Evolutionary conservation across 108 stramenopile species (phyloP).

Genomic region (Epithemia pelagica): DNA sequence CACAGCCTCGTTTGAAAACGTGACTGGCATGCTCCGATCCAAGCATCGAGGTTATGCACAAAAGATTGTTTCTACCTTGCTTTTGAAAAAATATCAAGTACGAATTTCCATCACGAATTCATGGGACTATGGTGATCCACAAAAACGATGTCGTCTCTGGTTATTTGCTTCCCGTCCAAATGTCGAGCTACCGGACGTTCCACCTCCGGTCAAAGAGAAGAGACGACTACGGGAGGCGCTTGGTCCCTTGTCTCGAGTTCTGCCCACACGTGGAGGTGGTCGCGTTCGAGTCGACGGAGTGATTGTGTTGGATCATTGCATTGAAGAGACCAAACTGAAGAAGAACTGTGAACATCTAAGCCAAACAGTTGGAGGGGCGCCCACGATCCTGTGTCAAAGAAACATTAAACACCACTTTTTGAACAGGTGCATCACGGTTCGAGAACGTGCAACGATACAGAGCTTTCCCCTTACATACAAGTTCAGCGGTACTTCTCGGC

Average conservation of each 20-base stretch:
- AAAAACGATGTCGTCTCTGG: slow-evolving; percentile 33
- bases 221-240: too few relatives aligned
- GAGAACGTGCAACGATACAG: slow-evolving; percentile 42
- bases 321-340: too few relatives aligned
- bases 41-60: neutral
- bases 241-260: too few relatives aligned
- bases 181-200: neutral
- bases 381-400: slow-evolving; percentile 23
- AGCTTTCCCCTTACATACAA: slow-evolving; percentile 38
- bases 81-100: neutral
- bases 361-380: slow-evolving; percentile 26
- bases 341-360: slow-evolving; percentile 11
- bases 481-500: slow-evolving; percentile 28
- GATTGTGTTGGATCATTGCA: too few relatives aligned
- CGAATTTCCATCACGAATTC: slow-evolving; percentile 8
- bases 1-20: slow-evolving; percentile 6
- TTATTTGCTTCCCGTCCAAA: slow-evolving; percentile 21
- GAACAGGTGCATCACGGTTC: slow-evolving; percentile 23
- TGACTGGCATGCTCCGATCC: slow-evolving; percentile 4
- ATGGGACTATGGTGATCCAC: slow-evolving; percentile 46
- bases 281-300: too few relatives aligned
- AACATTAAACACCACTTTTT: slow-evolving; percentile 37
- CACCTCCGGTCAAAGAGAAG: too few relatives aligned
- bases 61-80: neutral
- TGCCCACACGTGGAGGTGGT: too few relatives aligned